Percentiles rank a stretch among this genome's conserved stretches.
Conservation (phyloP, 148 eudicot genomes). For the Simmondsia chinensis region DNA sequence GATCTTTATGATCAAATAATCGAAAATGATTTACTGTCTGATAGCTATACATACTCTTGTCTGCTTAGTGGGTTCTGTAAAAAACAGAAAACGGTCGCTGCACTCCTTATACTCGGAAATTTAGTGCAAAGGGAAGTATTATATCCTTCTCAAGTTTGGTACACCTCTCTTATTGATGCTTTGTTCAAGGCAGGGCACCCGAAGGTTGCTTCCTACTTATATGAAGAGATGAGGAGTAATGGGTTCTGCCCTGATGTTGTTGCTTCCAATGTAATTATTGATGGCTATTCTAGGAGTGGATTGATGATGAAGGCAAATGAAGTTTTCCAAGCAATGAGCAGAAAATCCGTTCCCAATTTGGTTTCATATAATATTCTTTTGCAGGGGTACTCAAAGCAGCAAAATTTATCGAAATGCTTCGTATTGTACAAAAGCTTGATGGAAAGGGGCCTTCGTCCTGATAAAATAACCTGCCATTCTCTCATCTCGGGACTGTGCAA, state of each 20-base stretch:
- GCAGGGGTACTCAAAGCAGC: slow-evolving; percentile 57
- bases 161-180: slow-evolving; percentile 54
- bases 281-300: slow-evolving; percentile 74
- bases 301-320: slow-evolving; percentile 27
- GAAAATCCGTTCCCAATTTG: slow-evolving; percentile 33
- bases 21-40: slow-evolving; percentile 39
- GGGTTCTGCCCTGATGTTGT: slow-evolving; percentile 37
- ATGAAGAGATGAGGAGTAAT: slow-evolving; percentile 44
- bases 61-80: slow-evolving; percentile 61
- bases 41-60: slow-evolving; percentile 45
- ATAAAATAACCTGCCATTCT: slow-evolving; percentile 59
- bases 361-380: slow-evolving; percentile 80
- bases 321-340: slow-evolving; percentile 30
- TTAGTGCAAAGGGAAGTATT: slow-evolving; percentile 26
- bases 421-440: slow-evolving; percentile 29
- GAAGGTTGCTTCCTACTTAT: slow-evolving; percentile 39
- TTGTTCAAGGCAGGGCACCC: slow-evolving; percentile 47
- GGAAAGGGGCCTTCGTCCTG: slow-evolving; percentile 45
- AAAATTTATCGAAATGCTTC: slow-evolving; percentile 41
- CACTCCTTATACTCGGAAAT: slow-evolving; percentile 43
- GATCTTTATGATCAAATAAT: slow-evolving; percentile 57
- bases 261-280: slow-evolving; percentile 54
- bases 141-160: slow-evolving; percentile 33
- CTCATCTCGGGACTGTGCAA: slow-evolving; percentile 52
- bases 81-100: slow-evolving; percentile 43